Percentiles rank a stretch among this genome's conserved stretches.
Conservation (phyloP, 2,329 filamentous ascomycete genomes). For the Teratosphaeria zuluensis region DNA sequence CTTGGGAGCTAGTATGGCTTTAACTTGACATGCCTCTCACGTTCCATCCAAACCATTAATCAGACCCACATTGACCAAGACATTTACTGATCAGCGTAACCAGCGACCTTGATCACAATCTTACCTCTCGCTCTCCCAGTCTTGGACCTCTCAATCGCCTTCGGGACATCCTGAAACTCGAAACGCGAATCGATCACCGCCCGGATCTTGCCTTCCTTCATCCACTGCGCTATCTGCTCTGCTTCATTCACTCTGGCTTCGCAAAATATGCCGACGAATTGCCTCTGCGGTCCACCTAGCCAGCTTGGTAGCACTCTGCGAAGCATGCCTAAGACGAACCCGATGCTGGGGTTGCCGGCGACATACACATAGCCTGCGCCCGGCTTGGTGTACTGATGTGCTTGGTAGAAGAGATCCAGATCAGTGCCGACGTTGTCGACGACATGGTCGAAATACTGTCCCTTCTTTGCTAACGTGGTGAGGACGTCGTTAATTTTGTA, state of each 20-base stretch:
- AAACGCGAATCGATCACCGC: conserved; percentile 47
- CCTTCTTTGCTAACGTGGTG: conserved; percentile 37
- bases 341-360: conserved; percentile 8
- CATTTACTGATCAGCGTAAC: not conserved
- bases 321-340: conserved; percentile 20
- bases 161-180: conserved; percentile 45
- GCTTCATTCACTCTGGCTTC: conserved; percentile 37
- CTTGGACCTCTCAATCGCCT: conserved; percentile 51
- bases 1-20: not conserved
- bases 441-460: conserved; percentile 41
- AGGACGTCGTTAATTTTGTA: conserved; percentile 45
- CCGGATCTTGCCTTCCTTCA: conserved; percentile 49
- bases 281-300: conserved; percentile 42
- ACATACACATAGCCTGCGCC: conserved; percentile 38
- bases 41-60: not conserved
- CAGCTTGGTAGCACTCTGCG: conserved; percentile 33
- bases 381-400: conserved; percentile 41
- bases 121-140: conserved; percentile 49
- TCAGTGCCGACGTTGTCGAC: conserved; percentile 51
- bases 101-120: conserved; percentile 35
- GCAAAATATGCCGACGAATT: conserved; percentile 28
- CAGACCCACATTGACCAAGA: not conserved
- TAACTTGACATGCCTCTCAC: not conserved
- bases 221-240: conserved; percentile 41
- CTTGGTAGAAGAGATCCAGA: conserved; percentile 42